Percentiles rank a stretch among this genome's conserved stretches.
Evolutionary conservation across 1,284 basidiomycete genomes (phyloP).

Genomic region (Moesziomyces sp.): DNA sequence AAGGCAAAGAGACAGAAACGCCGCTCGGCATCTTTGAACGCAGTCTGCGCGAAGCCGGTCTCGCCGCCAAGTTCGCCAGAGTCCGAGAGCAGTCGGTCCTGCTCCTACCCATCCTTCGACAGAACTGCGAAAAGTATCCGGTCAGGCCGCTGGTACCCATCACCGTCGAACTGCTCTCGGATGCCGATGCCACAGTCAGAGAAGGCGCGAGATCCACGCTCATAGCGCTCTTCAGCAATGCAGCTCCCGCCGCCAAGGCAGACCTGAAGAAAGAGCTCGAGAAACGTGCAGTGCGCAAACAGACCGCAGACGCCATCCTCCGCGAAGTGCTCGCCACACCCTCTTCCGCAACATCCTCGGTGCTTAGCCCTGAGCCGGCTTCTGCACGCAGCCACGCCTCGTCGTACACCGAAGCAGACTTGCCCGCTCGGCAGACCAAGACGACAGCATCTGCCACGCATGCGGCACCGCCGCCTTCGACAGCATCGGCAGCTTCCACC

Average conservation of each 20-base stretch:
- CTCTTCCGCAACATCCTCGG: slow-evolving; percentile 7
- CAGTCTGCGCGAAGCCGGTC: slow-evolving; percentile 78
- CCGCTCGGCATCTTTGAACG: slow-evolving; percentile 80
- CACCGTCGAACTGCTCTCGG: slow-evolving; percentile 86
- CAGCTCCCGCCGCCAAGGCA: slow-evolving; percentile 82
- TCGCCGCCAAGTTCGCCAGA: slow-evolving; percentile 74
- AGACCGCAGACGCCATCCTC: slow-evolving; percentile 74
- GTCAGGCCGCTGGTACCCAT: slow-evolving; percentile 82
- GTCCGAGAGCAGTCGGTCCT: slow-evolving; percentile 72
- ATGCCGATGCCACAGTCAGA: slow-evolving; percentile 88
- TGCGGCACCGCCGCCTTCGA: not conserved
- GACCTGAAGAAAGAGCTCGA: slow-evolving; percentile 92
- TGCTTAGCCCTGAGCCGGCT: slow-evolving; percentile 16
- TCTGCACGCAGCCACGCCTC: slow-evolving; percentile 6
- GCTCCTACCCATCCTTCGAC: slow-evolving; percentile 41
- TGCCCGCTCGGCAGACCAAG: slow-evolving; percentile 7
- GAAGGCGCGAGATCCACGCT: slow-evolving; percentile 83
- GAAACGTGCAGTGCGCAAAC: slow-evolving; percentile 72
- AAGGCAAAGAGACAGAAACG: slow-evolving; percentile 80
- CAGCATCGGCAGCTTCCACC: slow-evolving; percentile 21
- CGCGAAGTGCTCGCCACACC: slow-evolving; percentile 66
- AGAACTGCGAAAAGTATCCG: slow-evolving; percentile 72
- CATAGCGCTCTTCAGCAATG: slow-evolving; percentile 83
- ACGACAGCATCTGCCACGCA: not conserved
- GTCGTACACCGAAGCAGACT: slow-evolving; percentile 7